Evolutionary conservation across 192 early-diverging fungal genomes (phyloP).

Genomic region (Coemansia sp.): DNA sequence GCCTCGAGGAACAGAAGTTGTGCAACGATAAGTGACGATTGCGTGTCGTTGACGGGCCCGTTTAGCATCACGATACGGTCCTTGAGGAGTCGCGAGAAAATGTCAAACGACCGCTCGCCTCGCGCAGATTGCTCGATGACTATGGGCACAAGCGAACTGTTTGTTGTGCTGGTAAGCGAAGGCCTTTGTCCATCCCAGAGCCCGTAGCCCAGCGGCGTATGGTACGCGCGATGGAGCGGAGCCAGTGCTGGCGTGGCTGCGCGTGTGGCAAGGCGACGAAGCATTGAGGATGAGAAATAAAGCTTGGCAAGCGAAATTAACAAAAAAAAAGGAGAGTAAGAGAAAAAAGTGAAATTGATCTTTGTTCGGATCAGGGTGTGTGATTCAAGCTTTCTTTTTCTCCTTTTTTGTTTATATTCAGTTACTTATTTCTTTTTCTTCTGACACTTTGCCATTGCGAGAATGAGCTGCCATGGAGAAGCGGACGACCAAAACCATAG

Average conservation of each 20-base stretch:
- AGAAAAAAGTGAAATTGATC: neutral
- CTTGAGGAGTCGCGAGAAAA: conserved; percentile 94
- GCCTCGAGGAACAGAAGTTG: conserved; percentile 94
- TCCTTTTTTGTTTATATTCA: too few species aligned
- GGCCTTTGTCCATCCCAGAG: conserved; percentile 31
- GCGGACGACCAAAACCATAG: conserved; percentile 49
- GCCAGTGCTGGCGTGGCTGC: too few species aligned
- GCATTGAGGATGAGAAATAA: neutral
- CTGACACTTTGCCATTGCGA: neutral
- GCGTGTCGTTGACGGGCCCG: conserved; percentile 82
- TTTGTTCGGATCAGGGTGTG: neutral
- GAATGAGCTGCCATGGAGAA: conserved; percentile 45
- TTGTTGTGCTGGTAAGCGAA: neutral
- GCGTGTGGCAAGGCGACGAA: neutral
- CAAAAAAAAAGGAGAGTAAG: neutral
- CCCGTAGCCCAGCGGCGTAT: conserved; percentile 29
- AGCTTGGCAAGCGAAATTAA: neutral
- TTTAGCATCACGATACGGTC: conserved; percentile 98
- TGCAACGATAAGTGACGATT: conserved; percentile 88
- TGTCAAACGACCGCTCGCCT: conserved; percentile 96
- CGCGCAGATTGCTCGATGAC: conserved; percentile 65
- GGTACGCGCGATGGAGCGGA: conserved; percentile 6
- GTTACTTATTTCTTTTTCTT: neutral
- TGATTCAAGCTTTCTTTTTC: too few species aligned
- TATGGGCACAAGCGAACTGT: conserved; percentile 52